Evolutionary conservation across 192 early-diverging fungal genomes (phyloP).

Genomic region (Coemansia sp.): DNA sequence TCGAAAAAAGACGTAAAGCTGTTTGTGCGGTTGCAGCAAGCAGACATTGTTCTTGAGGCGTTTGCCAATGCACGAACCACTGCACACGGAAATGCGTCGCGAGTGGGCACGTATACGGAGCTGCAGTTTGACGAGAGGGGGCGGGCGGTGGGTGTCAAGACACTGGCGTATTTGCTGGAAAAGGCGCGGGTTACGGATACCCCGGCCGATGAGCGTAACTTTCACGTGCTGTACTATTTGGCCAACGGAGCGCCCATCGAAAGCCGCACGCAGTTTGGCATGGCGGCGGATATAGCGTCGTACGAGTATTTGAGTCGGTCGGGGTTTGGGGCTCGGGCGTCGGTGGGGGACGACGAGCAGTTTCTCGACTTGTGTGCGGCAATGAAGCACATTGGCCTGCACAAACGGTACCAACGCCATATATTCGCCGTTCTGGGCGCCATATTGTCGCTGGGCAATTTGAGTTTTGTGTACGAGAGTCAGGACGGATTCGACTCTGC

Average conservation of each 20-base stretch:
- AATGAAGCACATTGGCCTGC: conserved; percentile 67
- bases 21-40: conserved; percentile 64
- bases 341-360: conserved; percentile 64
- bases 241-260: conserved; percentile 74
- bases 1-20: conserved; percentile 79
- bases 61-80: conserved; percentile 73
- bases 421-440: conserved; percentile 85
- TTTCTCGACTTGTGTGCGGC: conserved; percentile 62
- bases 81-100: conserved; percentile 69
- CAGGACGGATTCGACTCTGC: conserved; percentile 77
- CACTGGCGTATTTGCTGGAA: conserved; percentile 68
- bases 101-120: conserved; percentile 84
- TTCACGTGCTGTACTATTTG: conserved; percentile 84
- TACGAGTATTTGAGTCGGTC: conserved; percentile 38
- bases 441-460: conserved; percentile 85
- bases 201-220: conserved; percentile 62
- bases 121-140: conserved; percentile 89
- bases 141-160: conserved; percentile 79
- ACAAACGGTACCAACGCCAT: conserved; percentile 69
- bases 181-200: conserved; percentile 60
- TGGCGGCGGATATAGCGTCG: conserved; percentile 58
- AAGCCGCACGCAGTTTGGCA: conserved; percentile 63
- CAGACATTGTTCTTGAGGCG: conserved; percentile 74
- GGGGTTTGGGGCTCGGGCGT: conserved; percentile 67
- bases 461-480: conserved; percentile 71